Conservation (phyloP, 2,329 filamentous ascomycete species). For the Hypoxylon sp. region DNA sequence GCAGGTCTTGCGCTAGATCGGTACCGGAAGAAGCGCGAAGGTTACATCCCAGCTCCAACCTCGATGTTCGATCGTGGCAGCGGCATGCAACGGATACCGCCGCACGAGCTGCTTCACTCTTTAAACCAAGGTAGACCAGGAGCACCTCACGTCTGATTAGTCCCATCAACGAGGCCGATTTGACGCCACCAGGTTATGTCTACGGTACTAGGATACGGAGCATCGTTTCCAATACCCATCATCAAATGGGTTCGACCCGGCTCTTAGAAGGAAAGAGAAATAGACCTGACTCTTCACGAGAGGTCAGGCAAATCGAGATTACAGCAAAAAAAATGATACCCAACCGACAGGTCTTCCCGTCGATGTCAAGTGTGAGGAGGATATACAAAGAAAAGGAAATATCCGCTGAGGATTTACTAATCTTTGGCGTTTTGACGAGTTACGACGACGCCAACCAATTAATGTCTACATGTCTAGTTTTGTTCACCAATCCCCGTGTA, state of each 20-base stretch:
- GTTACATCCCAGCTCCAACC: constrained; percentile 82
- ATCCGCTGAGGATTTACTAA: constrained; percentile 33
- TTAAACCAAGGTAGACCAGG: constrained; percentile 62
- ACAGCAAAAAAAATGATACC: constrained; percentile 45
- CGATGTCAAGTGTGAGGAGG: constrained; percentile 34
- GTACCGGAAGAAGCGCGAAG: constrained; percentile 79
- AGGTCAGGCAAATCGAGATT: constrained; percentile 31
- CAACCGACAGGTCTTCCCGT: constrained; percentile 35
- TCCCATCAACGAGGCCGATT: background rate
- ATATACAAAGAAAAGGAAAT: constrained; percentile 32
- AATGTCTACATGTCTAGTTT: constrained; percentile 53
- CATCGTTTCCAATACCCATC: constrained; percentile 3
- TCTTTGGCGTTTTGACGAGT: constrained; percentile 44
- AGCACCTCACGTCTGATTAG: constrained; percentile 62
- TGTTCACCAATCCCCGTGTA: constrained; percentile 44
- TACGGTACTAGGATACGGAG: constrained; percentile 12
- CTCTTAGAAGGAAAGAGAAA: constrained; percentile 17
- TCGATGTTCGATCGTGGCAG: constrained; percentile 70
- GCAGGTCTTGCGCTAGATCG: constrained; percentile 81
- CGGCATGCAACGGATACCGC: constrained; percentile 70
- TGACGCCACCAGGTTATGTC: constrained; percentile 1
- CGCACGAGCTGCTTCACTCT: constrained; percentile 68
- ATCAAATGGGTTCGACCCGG: background rate
- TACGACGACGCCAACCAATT: constrained; percentile 46
- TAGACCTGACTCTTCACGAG: constrained; percentile 15